Conservation (phyloP, 495 filamentous ascomycete genomes). For the Darksidea phi region DNA sequence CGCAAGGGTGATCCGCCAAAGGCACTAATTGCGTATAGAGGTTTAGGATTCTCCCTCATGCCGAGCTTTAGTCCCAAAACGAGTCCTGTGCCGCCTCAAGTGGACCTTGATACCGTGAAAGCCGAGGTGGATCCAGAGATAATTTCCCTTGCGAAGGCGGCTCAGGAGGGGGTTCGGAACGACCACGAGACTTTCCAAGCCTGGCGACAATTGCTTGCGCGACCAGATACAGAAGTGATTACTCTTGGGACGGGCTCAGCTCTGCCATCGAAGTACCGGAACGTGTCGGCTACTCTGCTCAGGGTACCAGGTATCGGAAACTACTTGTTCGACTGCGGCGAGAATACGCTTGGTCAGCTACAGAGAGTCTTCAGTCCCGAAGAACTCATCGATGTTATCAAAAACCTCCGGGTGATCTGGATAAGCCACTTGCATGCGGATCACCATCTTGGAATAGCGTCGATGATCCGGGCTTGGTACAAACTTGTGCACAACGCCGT, state of each 20-base stretch:
- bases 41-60: constrained; percentile 61
- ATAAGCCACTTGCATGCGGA: constrained; percentile 96
- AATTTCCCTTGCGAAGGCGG: constrained; percentile 51
- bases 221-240: constrained; percentile 75
- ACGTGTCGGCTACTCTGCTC: constrained; percentile 85
- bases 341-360: constrained; percentile 90
- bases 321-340: constrained; percentile 87
- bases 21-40: constrained; percentile 45
- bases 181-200: constrained; percentile 43
- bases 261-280: constrained; percentile 85
- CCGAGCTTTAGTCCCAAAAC: constrained; percentile 51
- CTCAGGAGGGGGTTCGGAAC: constrained; percentile 46
- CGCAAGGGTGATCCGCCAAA: constrained; percentile 9
- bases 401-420: constrained; percentile 81
- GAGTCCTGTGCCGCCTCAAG: constrained; percentile 22
- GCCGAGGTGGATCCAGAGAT: constrained; percentile 48
- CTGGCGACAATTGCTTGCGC: constrained; percentile 53
- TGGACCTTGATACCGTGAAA: constrained; percentile 52
- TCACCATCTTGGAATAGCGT: constrained; percentile 82
- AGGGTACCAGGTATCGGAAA: constrained; percentile 79
- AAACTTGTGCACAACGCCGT: constrained; percentile 45
- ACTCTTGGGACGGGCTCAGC: constrained; percentile 89
- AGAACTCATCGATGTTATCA: constrained; percentile 66
- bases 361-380: constrained; percentile 64
- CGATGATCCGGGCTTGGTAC: constrained; percentile 78